Percentiles rank a stretch among this genome's conserved stretches.
phyloP scores from a whole-genome alignment of 176 grass and related monocot species.

The Cenchrus purpureus region DNA sequence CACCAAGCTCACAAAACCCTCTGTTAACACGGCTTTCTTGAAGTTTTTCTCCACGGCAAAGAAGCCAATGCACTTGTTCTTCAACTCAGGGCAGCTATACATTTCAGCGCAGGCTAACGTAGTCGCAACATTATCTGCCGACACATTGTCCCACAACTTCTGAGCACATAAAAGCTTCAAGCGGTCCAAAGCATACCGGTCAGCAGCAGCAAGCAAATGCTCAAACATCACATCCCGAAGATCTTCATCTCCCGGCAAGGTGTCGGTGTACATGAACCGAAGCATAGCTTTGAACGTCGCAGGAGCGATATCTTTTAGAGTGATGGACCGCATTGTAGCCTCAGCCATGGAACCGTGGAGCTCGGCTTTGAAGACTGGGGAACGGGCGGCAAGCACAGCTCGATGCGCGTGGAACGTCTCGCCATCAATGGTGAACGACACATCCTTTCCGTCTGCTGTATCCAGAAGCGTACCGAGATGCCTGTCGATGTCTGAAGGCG shows the following conservation, averaged over 20 bases:
- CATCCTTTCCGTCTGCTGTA: not conserved
- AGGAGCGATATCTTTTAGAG: conserved; percentile 12
- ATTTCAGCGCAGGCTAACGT: conserved; percentile 56
- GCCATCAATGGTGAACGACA: conserved; percentile 12
- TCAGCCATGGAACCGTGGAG: too few species aligned
- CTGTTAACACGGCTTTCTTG: conserved; percentile 37
- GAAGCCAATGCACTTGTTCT: conserved; percentile 58
- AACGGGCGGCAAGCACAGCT: not conserved
- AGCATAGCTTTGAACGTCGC: conserved; percentile 47
- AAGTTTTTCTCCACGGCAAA: conserved; percentile 36
- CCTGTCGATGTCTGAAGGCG: not conserved
- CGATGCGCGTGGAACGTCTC: not conserved
- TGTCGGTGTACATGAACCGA: conserved; percentile 54
- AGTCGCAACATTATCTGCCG: conserved; percentile 23
- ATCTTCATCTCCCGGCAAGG: conserved; percentile 12
- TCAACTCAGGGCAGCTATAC: conserved; percentile 47
- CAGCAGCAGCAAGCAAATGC: conserved; percentile 50
- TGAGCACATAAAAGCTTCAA: conserved; percentile 55
- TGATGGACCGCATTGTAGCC: not conserved
- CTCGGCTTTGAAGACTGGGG: not conserved
- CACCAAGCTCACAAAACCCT: conserved; percentile 13
- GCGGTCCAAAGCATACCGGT: conserved; percentile 53
- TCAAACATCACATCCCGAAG: not conserved
- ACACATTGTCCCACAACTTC: conserved; percentile 34
- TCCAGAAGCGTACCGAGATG: conserved; percentile 37